These are phyloP conservation scores for Cryoendolithus antarcticus DNA, from an alignment of 2,329 filamentous ascomycete species.

Conservation along the genomic window DNA sequence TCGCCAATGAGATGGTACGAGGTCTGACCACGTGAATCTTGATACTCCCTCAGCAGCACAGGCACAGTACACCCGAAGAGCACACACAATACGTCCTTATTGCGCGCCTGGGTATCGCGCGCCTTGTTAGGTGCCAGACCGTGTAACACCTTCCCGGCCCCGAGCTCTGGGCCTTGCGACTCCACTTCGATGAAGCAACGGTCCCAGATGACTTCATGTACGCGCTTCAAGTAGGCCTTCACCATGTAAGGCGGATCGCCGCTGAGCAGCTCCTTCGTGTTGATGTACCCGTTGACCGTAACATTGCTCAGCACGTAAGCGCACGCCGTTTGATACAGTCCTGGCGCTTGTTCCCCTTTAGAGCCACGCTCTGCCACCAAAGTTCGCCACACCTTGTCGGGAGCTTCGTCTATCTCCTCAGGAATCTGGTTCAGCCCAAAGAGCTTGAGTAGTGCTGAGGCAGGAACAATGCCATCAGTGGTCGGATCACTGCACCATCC, in stretches of 20 bases:
- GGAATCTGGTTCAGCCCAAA: too few relatives aligned
- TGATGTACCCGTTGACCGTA: background rate
- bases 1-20: constrained; percentile 9
- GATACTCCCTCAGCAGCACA: constrained; percentile 6
- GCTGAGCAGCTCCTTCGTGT: background rate
- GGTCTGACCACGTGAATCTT: constrained; percentile 7
- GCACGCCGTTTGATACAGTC: background rate
- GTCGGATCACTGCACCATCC: too few relatives aligned
- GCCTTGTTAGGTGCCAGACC: background rate
- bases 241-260: background rate
- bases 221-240: background rate
- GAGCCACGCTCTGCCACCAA: background rate
- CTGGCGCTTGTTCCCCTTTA: background rate
- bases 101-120: too few relatives aligned
- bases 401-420: background rate
- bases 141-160: background rate
- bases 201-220: background rate
- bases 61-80: constrained; percentile 14
- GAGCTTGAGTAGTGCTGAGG: too few relatives aligned
- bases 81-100: constrained; percentile 9
- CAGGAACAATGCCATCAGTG: too few relatives aligned
- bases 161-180: too few relatives aligned
- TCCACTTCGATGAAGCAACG: background rate
- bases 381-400: background rate
- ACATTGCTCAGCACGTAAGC: background rate